A percentile compares a stretch with the other conserved stretches of the same genome.
Conservation (phyloP, 208 protist genomes). For the Angomonas ambiguus region DNA sequence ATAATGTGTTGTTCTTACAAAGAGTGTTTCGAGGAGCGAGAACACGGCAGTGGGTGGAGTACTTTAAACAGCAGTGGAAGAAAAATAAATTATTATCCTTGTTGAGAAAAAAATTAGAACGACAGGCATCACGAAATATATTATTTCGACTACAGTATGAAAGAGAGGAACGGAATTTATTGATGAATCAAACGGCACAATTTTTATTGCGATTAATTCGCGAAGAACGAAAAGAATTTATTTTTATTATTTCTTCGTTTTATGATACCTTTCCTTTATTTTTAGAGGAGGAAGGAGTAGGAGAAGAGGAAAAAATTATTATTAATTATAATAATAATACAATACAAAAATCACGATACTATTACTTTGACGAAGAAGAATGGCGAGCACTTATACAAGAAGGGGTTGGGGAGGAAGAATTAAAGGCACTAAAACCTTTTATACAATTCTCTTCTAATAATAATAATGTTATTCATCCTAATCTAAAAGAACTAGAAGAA, state of each 20-base stretch:
- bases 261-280: conserved; percentile 7
- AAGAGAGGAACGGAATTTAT: neutral
- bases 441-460: neutral
- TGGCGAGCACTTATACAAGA: neutral
- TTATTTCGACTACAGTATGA: neutral
- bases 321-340: no score
- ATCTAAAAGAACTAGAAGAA: no score
- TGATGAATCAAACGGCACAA: neutral
- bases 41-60: neutral
- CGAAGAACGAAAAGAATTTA: neutral
- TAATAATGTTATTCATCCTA: no score
- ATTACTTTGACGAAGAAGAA: conserved; percentile 2
- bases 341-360: no score
- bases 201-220: neutral
- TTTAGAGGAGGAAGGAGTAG: neutral
- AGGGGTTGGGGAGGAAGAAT: neutral
- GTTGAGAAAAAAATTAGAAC: neutral
- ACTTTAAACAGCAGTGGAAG: neutral
- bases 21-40: neutral
- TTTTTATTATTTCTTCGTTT: no score
- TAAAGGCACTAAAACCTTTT: neutral
- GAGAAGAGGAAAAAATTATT: neutral
- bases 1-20: neutral
- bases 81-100: neutral
- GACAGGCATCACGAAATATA: neutral